Conservation (phyloP, 352 stramenopile species). For the Globisporangium irregulare region DNA sequence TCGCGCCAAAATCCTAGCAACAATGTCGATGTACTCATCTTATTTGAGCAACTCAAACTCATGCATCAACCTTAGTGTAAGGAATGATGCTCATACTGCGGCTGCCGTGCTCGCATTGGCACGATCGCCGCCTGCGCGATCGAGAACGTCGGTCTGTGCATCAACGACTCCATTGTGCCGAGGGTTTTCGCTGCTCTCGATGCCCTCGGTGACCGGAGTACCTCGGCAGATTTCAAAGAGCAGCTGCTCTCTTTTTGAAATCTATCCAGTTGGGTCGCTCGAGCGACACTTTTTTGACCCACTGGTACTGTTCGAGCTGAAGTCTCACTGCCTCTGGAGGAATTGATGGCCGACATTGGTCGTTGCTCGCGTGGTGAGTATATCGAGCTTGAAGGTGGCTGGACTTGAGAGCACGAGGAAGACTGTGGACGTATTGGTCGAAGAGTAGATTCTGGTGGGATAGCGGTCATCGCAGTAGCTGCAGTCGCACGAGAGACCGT, state of each 20-base stretch:
- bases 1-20: too few species aligned
- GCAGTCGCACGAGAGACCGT: not conserved
- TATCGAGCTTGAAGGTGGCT: not conserved
- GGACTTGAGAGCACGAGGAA: not conserved
- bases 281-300: not conserved
- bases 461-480: not conserved
- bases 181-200: not conserved
- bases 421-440: constrained; percentile 13
- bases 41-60: not conserved
- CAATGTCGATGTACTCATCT: too few species aligned
- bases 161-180: constrained; percentile 14
- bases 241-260: not conserved
- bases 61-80: not conserved
- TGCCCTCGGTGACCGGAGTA: not conserved
- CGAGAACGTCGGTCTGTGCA: constrained; percentile 18
- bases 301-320: not conserved
- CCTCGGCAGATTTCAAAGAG: not conserved
- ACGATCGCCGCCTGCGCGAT: constrained; percentile 8
- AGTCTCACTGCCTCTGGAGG: not conserved
- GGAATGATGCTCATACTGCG: not conserved
- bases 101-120: constrained; percentile 2
- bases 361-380: not conserved
- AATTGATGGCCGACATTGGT: not conserved
- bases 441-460: not conserved
- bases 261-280: not conserved